Conservation (phyloP, 495 filamentous ascomycete genomes). For the Penicillium pulvis region DNA sequence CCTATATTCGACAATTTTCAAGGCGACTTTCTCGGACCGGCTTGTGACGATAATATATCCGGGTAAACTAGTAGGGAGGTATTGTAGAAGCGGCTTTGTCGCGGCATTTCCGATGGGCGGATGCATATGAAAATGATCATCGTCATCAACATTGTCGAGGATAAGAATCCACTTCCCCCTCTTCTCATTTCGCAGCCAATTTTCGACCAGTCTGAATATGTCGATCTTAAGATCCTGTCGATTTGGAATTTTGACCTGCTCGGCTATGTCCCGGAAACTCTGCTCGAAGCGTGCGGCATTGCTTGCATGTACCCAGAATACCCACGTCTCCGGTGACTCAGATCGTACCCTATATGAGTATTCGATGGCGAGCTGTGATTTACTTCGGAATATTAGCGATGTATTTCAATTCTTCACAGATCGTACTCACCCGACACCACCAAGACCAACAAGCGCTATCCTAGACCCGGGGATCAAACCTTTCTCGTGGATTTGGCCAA, state of each 20-base stretch:
- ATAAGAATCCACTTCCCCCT: slow-evolving; percentile 7
- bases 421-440: slow-evolving; percentile 3
- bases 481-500: slow-evolving; percentile 27
- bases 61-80: neutral
- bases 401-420: neutral
- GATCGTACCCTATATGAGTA: slow-evolving; percentile 35
- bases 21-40: neutral
- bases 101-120: neutral
- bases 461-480: slow-evolving; percentile 23
- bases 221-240: slow-evolving; percentile 37
- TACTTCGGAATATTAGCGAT: slow-evolving; percentile 20
- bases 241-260: slow-evolving; percentile 36
- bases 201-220: slow-evolving; percentile 40
- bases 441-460: slow-evolving; percentile 29
- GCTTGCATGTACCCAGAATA: slow-evolving; percentile 54
- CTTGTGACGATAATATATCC: neutral
- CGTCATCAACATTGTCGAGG: slow-evolving; percentile 2
- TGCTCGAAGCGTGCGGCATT: slow-evolving; percentile 40
- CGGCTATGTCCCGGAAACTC: slow-evolving; percentile 41
- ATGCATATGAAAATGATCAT: neutral
- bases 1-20: neutral
- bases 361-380: slow-evolving; percentile 43
- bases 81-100: neutral
- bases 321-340: slow-evolving; percentile 41
- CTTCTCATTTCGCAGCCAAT: slow-evolving; percentile 32